phyloP scores from a whole-genome alignment of 495 filamentous ascomycete genomes.

The Viridothelium virens region DNA sequence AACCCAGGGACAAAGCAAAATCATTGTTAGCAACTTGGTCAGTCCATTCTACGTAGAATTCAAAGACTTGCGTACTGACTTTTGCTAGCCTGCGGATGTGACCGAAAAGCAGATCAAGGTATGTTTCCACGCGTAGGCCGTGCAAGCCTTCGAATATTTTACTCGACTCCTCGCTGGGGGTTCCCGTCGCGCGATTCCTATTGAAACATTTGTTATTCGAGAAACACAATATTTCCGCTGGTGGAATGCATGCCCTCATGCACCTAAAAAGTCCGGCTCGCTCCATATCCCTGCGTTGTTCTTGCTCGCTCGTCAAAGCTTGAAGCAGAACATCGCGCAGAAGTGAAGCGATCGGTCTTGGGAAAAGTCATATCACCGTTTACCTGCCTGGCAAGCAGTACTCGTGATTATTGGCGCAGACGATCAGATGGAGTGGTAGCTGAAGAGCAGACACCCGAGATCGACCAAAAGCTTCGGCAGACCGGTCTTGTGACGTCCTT shows the following conservation, averaged over 20 bases:
- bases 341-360: background rate
- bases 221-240: background rate
- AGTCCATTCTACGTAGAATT: slow-evolving; percentile 31
- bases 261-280: background rate
- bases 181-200: background rate
- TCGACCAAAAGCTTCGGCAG: background rate
- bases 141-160: background rate
- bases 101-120: slow-evolving; percentile 96
- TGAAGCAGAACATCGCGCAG: background rate
- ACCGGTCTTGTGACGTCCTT: background rate
- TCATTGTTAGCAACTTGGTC: slow-evolving; percentile 96
- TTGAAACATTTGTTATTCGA: slow-evolving; percentile 1
- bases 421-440: background rate
- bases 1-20: slow-evolving; percentile 70
- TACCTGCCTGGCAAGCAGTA: slow-evolving; percentile 24
- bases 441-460: background rate
- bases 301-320: background rate
- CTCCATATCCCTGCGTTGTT: background rate
- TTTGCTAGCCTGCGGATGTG: slow-evolving; percentile 78
- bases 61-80: slow-evolving; percentile 41
- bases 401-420: slow-evolving; percentile 19
- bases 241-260: background rate
- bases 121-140: slow-evolving; percentile 52
- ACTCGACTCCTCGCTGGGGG: background rate
- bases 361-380: background rate